phyloP scores from a whole-genome alignment of 1,139 yeast species.

The Martiniozyma asiatica region DNA sequence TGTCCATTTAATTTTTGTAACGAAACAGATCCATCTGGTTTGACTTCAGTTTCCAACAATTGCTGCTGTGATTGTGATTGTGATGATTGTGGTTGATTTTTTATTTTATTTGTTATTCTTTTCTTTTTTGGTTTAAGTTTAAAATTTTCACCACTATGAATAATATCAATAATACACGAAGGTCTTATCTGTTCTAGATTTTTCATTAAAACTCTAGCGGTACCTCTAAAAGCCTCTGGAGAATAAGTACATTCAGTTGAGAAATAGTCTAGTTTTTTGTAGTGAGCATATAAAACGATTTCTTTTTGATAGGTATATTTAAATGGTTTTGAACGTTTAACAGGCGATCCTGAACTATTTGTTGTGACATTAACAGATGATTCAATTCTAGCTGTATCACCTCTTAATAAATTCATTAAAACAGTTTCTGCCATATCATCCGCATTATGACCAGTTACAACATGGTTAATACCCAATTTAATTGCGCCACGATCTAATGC shows the following conservation, averaged over 20 bases:
- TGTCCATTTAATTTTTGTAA: conserved; percentile 42
- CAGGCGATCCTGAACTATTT: conserved; percentile 63
- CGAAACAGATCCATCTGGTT: conserved; percentile 49
- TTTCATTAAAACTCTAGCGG: conserved; percentile 86
- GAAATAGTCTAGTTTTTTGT: conserved; percentile 87
- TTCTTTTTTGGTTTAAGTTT: conserved; percentile 45
- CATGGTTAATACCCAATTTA: conserved; percentile 75
- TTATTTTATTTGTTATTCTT: conserved; percentile 9
- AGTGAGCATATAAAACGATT: conserved; percentile 93
- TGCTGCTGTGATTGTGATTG: neutral
- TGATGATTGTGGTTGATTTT: conserved; percentile 6
- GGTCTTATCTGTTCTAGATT: conserved; percentile 86
- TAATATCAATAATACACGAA: conserved; percentile 86
- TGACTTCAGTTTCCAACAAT: conserved; percentile 46
- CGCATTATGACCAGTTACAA: conserved; percentile 97
- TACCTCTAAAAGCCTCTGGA: conserved; percentile 96
- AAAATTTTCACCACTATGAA: conserved; percentile 85
- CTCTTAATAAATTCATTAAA: conserved; percentile 83
- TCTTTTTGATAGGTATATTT: conserved; percentile 95
- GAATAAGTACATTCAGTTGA: conserved; percentile 97
- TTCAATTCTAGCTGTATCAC: conserved; percentile 91
- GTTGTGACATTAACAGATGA: conserved; percentile 86
- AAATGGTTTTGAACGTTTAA: conserved; percentile 89
- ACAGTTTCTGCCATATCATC: conserved; percentile 99
- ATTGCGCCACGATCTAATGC: conserved; percentile 95